These are phyloP conservation scores for Starmerella floris DNA, from an alignment of 805 yeast species.

Conservation along the genomic window DNA sequence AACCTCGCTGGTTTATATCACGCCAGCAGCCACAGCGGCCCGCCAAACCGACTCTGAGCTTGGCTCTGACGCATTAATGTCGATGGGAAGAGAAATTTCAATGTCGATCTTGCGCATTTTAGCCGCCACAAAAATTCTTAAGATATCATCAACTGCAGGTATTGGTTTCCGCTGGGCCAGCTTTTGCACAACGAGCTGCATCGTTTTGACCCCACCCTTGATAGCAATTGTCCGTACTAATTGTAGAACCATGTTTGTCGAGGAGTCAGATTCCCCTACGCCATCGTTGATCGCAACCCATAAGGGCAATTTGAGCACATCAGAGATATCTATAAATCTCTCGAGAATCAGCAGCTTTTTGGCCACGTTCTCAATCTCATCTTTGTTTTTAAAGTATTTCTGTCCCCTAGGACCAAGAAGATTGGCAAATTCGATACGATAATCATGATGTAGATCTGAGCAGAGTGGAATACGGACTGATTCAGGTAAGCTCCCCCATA, in stretches of 20 bases:
- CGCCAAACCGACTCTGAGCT: slow-evolving; percentile 9
- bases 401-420: slow-evolving; percentile 14
- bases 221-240: slow-evolving; percentile 12
- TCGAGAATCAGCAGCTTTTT: slow-evolving; percentile 6
- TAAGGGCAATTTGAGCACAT: slow-evolving; percentile 11
- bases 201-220: slow-evolving; percentile 4
- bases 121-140: slow-evolving; percentile 12
- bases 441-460: slow-evolving; percentile 11
- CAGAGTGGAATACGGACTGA: background rate
- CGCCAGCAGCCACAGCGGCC: slow-evolving; percentile 20
- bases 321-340: slow-evolving; percentile 5
- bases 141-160: slow-evolving; percentile 11
- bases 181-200: slow-evolving; percentile 3
- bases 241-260: background rate
- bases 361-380: background rate
- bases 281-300: slow-evolving; percentile 1
- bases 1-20: no score
- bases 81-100: slow-evolving; percentile 2
- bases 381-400: no score
- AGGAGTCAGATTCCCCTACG: background rate
- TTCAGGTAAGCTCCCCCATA: slow-evolving; percentile 5
- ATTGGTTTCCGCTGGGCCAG: slow-evolving; percentile 1
- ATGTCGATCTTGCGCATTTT: slow-evolving; percentile 13
- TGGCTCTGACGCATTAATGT: slow-evolving; percentile 2
- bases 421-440: slow-evolving; percentile 11